A percentile compares a stretch with the other conserved stretches of the same genome.
Evolutionary conservation across 2,329 filamentous ascomycete genomes (phyloP).

Genomic region (Epichloe festucae): DNA sequence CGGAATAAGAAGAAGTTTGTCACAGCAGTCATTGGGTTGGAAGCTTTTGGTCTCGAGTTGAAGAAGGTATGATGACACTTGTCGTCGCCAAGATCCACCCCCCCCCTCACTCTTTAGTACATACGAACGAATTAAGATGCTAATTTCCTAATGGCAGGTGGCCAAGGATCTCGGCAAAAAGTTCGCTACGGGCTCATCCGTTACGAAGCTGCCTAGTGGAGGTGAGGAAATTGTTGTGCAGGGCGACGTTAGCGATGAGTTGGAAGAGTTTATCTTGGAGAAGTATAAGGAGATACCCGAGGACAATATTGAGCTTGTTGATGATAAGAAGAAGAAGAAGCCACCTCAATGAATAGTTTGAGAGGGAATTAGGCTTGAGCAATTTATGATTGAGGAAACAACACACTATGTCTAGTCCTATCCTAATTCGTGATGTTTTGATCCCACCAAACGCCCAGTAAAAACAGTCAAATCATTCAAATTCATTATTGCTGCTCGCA

Average conservation of each 20-base stretch:
- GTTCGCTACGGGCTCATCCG: constrained; percentile 86
- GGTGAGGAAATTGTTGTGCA: constrained; percentile 97
- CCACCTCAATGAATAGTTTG: constrained; percentile 5
- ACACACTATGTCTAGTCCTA: neutral
- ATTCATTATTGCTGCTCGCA: neutral
- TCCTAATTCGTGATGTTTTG: neutral
- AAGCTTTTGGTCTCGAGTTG: constrained; percentile 80
- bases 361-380: neutral
- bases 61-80: constrained; percentile 52
- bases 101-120: neutral
- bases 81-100: neutral
- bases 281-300: constrained; percentile 84
- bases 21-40: constrained; percentile 80
- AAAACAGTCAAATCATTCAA: neutral
- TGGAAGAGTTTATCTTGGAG: constrained; percentile 80
- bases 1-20: constrained; percentile 97
- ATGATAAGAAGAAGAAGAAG: constrained; percentile 84
- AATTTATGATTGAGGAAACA: neutral
- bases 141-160: constrained; percentile 28
- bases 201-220: constrained; percentile 76
- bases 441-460: neutral
- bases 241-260: constrained; percentile 89
- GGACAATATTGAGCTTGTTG: constrained; percentile 87
- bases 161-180: constrained; percentile 98
- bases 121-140: neutral